phyloP scores from a whole-genome alignment of 106 monocot species.

The Phalaenopsis aphrodite region DNA sequence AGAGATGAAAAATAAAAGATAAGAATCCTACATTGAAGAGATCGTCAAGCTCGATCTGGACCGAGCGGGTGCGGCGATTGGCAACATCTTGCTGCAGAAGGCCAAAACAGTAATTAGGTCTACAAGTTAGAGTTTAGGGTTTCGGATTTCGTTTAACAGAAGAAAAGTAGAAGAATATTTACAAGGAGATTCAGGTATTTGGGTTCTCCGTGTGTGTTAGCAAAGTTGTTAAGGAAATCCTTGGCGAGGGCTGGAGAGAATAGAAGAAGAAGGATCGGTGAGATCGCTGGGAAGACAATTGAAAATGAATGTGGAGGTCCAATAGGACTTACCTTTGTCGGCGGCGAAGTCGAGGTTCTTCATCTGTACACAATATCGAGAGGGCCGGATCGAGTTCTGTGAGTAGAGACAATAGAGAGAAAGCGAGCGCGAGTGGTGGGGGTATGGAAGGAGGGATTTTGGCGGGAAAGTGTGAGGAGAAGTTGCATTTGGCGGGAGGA shows the following conservation, averaged over 20 bases:
- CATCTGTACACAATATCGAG: constrained; percentile 12
- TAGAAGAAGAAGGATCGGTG: neutral
- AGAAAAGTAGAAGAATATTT: neutral
- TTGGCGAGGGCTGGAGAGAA: constrained; percentile 51
- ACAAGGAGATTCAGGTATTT: constrained; percentile 87
- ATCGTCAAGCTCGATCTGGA: constrained; percentile 96
- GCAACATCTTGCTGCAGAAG: constrained; percentile 87
- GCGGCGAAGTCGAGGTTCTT: constrained; percentile 59
- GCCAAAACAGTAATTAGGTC: neutral
- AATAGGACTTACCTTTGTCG: constrained; percentile 60
- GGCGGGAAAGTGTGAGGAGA: neutral
- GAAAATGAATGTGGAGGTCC: neutral
- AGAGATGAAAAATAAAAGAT: neutral
- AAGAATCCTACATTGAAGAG: constrained; percentile 57
- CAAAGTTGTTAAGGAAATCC: constrained; percentile 85
- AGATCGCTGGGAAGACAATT: neutral
- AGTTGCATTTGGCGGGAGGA: neutral
- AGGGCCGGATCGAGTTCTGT: neutral
- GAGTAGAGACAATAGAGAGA: neutral
- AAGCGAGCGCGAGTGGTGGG: neutral
- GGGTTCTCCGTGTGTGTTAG: constrained; percentile 59
- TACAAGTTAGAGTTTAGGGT: constrained; percentile 5
- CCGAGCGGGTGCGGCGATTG: constrained; percentile 64
- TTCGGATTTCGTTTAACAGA: neutral
- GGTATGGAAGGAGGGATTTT: neutral